phyloP scores from a whole-genome alignment of 768 basidiomycete species.

The Phylloporus rhodoxanthus region DNA sequence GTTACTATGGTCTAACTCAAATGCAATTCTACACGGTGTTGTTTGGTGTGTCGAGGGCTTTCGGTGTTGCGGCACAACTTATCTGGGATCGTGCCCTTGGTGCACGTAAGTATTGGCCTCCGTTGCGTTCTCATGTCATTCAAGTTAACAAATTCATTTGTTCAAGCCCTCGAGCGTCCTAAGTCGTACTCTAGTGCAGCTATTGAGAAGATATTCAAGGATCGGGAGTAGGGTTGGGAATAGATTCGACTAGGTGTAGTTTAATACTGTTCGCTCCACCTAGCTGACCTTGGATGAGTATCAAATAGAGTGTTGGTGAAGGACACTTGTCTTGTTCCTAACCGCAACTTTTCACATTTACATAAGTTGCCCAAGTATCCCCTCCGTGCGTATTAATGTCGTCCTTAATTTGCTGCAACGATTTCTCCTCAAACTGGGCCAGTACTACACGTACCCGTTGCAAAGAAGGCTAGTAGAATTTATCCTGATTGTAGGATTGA shows the following conservation, averaged over 20 bases:
- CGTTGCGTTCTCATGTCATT: too few relatives aligned
- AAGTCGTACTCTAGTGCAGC: conserved; percentile 85
- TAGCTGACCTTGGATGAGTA: too few relatives aligned
- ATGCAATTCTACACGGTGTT: conserved; percentile 98
- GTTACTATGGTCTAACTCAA: conserved; percentile 79
- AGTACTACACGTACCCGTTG: too few relatives aligned
- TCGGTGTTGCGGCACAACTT: conserved; percentile 82
- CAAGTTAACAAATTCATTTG: not conserved
- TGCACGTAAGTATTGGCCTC: conserved; percentile 58
- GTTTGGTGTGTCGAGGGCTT: conserved; percentile 94
- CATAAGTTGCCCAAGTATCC: too few relatives aligned
- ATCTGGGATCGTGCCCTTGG: conserved; percentile 93
- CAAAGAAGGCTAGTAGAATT: too few relatives aligned
- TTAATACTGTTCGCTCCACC: not conserved
- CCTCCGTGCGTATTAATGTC: too few relatives aligned
- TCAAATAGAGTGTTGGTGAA: not conserved
- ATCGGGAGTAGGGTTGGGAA: conserved; percentile 17
- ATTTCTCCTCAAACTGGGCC: too few relatives aligned
- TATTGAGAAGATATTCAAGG: conserved; percentile 73
- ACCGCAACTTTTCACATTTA: too few relatives aligned
- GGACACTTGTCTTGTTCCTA: too few relatives aligned
- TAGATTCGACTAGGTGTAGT: not conserved
- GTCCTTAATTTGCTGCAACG: too few relatives aligned
- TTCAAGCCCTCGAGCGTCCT: conserved; percentile 77
- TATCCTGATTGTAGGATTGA: too few relatives aligned